Percentiles rank a stretch among this genome's conserved stretches.
Conservation (phyloP, 345 rosid genomes). For the Hypericum perforatum region DNA sequence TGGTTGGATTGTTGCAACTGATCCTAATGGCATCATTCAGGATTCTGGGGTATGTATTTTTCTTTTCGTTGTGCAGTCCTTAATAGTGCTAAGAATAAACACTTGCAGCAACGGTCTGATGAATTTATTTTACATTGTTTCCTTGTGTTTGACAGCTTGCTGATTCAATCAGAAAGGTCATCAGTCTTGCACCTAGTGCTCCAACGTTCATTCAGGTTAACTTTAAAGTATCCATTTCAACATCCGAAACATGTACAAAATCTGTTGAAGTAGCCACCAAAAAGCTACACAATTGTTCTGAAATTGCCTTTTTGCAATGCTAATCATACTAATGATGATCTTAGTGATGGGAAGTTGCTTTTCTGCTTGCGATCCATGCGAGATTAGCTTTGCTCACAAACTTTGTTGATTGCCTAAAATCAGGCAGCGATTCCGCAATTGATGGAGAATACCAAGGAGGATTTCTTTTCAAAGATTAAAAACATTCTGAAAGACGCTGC, state of each 20-base stretch:
- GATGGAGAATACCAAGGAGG: conserved; percentile 46
- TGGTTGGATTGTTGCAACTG: conserved; percentile 57
- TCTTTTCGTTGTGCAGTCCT: background rate
- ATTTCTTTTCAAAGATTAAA: conserved; percentile 44
- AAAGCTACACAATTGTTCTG: too few relatives aligned
- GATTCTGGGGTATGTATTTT: conserved; percentile 36
- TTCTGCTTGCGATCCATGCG: background rate
- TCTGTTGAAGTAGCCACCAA: too few relatives aligned
- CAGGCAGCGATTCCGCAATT: conserved; percentile 66
- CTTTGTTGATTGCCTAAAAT: conserved; percentile 3
- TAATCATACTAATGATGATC: too few relatives aligned
- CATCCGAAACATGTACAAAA: too few relatives aligned
- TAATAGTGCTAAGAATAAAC: too few relatives aligned
- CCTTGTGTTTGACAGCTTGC: background rate
- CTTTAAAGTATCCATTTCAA: too few relatives aligned
- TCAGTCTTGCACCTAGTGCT: conserved; percentile 1
- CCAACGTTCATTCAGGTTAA: conserved; percentile 33
- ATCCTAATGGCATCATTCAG: conserved; percentile 41
- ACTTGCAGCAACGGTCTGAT: too few relatives aligned
- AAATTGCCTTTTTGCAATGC: too few relatives aligned
- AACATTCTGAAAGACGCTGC: conserved; percentile 37
- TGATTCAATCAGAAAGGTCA: conserved; percentile 1
- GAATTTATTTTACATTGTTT: background rate
- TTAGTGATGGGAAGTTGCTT: too few relatives aligned
- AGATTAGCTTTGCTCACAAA: background rate